These are phyloP conservation scores for Umbellularia californica DNA, from an alignment of 164 flowering plant species.

Conservation along the genomic window DNA sequence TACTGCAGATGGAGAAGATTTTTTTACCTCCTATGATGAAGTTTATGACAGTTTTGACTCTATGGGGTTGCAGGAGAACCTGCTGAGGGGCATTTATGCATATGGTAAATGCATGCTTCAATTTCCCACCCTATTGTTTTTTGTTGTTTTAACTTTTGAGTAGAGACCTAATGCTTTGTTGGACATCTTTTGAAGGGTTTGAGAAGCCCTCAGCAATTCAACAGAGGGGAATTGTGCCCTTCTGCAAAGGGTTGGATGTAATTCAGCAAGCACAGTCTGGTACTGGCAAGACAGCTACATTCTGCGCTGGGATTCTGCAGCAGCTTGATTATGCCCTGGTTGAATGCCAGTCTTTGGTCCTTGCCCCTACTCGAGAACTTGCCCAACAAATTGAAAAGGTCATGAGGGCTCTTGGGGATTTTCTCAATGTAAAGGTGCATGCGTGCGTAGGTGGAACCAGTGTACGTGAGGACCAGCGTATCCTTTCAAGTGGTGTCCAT, in stretches of 20 bases:
- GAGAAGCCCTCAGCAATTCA: conserved; percentile 94
- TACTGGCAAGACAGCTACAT: conserved; percentile 88
- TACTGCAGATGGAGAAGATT: conserved; percentile 47
- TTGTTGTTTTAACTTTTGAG: not conserved
- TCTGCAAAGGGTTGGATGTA: conserved; percentile 79
- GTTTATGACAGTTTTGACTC: conserved; percentile 68
- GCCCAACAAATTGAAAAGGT: conserved; percentile 92
- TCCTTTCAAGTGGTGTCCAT: conserved; percentile 73
- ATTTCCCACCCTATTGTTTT: not conserved
- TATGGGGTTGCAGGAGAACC: conserved; percentile 66
- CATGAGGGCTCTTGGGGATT: conserved; percentile 89
- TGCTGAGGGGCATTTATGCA: conserved; percentile 80
- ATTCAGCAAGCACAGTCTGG: conserved; percentile 93
- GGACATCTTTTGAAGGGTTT: conserved; percentile 42
- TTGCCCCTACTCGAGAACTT: conserved; percentile 84
- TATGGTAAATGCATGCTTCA: conserved; percentile 41
- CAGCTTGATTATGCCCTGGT: conserved; percentile 63
- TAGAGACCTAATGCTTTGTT: not conserved
- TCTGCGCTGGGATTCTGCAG: conserved; percentile 81
- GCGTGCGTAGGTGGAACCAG: conserved; percentile 97
- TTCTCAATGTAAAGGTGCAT: conserved; percentile 84
- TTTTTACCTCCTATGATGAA: conserved; percentile 71
- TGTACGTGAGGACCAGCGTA: conserved; percentile 82
- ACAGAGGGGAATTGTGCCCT: conserved; percentile 86
- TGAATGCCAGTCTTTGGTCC: conserved; percentile 78